Base-by-base conservation (phyloP, 768 basidiomycete genomes). In the Serendipita sp. region DNA sequence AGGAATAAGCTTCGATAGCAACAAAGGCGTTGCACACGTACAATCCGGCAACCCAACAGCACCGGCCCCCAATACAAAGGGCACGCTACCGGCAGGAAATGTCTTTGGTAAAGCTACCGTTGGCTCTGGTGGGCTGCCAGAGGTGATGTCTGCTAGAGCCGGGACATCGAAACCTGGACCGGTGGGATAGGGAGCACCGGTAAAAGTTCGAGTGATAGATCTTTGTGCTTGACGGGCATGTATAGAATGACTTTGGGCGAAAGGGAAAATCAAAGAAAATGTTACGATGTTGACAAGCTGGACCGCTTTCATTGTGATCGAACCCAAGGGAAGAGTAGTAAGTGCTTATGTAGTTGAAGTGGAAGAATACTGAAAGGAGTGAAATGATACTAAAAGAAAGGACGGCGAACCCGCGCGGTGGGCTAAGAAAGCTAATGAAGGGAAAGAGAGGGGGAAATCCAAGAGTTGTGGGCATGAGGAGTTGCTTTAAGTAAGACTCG, bases 161-260 rank as follows among this genome's bases (percentile, higher is more conserved):
- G 53, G 53, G 9, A 58, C 53, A 31, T 58, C 53, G 31, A 58
- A 58, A n/a, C 53, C 53, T 28, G 53, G 53, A 28, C 53, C 53
- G n/a, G 53, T 58, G 17, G 53, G 53, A 58, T 58, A 58, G 28
- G 53, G 53, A 24, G 53, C 53, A 31, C 53, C 53, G 3, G 53
- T 58, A n/a, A 58, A 58, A 3, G 53, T 24, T n/a, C 53, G 13
- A 3, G 24, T 58, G 31, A 58, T 31, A 7, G 53, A 22, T 28
- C 9, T 22, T 28, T 20, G 20, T 50, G n/a, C n/a, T n/a, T 50
- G 45, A 31, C 53, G 53, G 7, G 53, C 22, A 33, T 28, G 31
- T 17, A 28, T 26, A 31, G 7, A 24, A 24, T 58, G 53, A 33
- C 22, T 11, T 16, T 17, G 17, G 31, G n/a, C 53, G 53, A 28